A percentile compares a stretch with the other conserved stretches of the same genome.
phyloP scores from a whole-genome alignment of 257 asterid genomes.

The Primulina eburnea region DNA sequence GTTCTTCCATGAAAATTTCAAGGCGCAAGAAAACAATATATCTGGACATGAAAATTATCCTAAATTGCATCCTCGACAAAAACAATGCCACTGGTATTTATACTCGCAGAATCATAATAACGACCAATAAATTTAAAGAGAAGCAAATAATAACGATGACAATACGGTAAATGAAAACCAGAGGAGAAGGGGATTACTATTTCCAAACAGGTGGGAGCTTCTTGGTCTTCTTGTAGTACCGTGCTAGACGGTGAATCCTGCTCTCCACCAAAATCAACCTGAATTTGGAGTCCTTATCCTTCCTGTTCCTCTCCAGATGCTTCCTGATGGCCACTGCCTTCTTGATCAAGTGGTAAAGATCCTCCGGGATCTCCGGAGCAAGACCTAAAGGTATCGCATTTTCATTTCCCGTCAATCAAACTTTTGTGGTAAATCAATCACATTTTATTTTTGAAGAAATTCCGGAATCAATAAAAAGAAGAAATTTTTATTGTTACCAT shows the following conservation, averaged over 20 bases:
- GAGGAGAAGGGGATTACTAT: constrained; percentile 32
- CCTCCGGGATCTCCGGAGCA: too few species aligned
- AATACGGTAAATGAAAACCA: neutral
- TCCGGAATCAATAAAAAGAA: too few species aligned
- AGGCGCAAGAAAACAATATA: neutral
- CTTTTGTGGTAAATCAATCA: constrained; percentile 15
- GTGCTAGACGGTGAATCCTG: constrained; percentile 52
- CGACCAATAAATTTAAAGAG: neutral
- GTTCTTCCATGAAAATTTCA: neutral
- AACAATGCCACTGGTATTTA: too few species aligned
- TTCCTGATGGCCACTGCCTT: constrained; percentile 54
- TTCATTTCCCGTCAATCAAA: too few species aligned
- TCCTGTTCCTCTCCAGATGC: constrained; percentile 55
- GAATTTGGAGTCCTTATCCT: constrained; percentile 46
- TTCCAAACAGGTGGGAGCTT: constrained; percentile 61
- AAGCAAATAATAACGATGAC: neutral
- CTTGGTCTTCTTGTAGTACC: constrained; percentile 55
- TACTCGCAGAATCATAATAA: too few species aligned
- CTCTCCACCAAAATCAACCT: constrained; percentile 52
- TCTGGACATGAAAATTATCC: neutral
- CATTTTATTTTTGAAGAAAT: too few species aligned
- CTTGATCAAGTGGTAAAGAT: constrained; percentile 50
- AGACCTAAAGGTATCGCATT: too few species aligned
- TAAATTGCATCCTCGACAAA: neutral
- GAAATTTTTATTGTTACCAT: constrained; percentile 26